phyloP scores from a whole-genome alignment of 495 filamentous ascomycete genomes.

The Penicillium salamii region DNA sequence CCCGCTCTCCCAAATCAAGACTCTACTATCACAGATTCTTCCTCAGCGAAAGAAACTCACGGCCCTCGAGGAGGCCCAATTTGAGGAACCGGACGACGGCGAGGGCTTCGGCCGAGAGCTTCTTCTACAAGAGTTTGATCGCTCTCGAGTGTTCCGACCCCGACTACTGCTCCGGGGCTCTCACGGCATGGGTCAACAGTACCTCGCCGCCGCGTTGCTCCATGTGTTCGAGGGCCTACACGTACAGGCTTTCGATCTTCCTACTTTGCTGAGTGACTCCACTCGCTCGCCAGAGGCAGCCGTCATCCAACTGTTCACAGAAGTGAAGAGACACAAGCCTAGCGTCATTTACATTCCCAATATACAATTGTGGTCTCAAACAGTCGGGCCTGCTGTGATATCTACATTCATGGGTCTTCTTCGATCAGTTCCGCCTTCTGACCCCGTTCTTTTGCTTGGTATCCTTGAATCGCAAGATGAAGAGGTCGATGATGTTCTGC shows the following conservation, averaged over 20 bases:
- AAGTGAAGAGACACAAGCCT: slow-evolving; percentile 90
- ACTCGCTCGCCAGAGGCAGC: slow-evolving; percentile 78
- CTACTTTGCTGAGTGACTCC: slow-evolving; percentile 71
- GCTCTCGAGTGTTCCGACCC: slow-evolving; percentile 83
- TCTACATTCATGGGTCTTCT: slow-evolving; percentile 78
- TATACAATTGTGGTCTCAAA: slow-evolving; percentile 81
- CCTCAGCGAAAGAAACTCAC: slow-evolving; percentile 81
- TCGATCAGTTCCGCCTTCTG: slow-evolving; percentile 74
- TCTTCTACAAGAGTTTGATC: slow-evolving; percentile 88
- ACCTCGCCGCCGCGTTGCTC: slow-evolving; percentile 80
- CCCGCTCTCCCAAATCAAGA: slow-evolving; percentile 64
- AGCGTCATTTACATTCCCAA: slow-evolving; percentile 94
- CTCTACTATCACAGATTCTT: slow-evolving; percentile 69
- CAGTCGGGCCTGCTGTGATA: slow-evolving; percentile 62
- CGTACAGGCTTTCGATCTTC: slow-evolving; percentile 91
- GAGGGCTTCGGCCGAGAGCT: slow-evolving; percentile 79
- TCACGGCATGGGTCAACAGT: slow-evolving; percentile 90
- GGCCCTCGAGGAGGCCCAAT: slow-evolving; percentile 90
- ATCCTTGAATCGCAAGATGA: slow-evolving; percentile 65
- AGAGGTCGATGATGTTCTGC: slow-evolving; percentile 55
- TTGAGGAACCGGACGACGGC: slow-evolving; percentile 79
- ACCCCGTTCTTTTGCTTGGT: slow-evolving; percentile 83
- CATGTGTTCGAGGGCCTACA: slow-evolving; percentile 90
- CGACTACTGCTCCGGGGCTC: slow-evolving; percentile 74
- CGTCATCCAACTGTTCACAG: slow-evolving; percentile 83